Conservation (phyloP, 78 protist genomes). For the Dictyostelium firmibasis region DNA sequence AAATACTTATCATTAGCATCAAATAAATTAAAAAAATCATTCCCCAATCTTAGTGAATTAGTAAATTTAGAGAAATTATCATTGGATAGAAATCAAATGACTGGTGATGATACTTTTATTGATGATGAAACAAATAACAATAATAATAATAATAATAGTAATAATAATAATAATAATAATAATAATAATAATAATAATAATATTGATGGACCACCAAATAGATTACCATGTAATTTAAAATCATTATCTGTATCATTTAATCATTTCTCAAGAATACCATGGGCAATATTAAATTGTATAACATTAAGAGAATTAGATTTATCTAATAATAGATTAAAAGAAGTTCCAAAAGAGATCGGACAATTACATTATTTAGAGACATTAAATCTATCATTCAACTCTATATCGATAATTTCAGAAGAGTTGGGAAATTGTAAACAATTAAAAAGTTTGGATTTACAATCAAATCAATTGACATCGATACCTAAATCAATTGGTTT, state of each 20-base stretch:
- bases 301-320: slow-evolving; percentile 16
- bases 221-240: slow-evolving; percentile 7
- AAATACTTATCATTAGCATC: neutral
- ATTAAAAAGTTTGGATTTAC: neutral
- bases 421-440: neutral
- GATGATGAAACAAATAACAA: neutral
- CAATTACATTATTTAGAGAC: slow-evolving; percentile 1
- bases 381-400: neutral
- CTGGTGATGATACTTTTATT: neutral
- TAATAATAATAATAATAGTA: neutral
- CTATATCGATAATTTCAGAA: neutral
- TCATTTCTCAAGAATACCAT: neutral
- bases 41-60: neutral
- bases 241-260: neutral
- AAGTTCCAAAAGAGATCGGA: slow-evolving; percentile 1
- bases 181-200: neutral
- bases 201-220: neutral
- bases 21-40: neutral
- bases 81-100: slow-evolving; percentile 16
- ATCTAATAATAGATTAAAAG: neutral
- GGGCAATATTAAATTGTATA: neutral
- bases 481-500: neutral
- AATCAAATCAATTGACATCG: neutral
- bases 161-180: neutral
- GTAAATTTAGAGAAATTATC: neutral